Base-by-base conservation (phyloP, 2,329 filamentous ascomycete genomes). In the Aspergillus novofumigatus region DNA sequence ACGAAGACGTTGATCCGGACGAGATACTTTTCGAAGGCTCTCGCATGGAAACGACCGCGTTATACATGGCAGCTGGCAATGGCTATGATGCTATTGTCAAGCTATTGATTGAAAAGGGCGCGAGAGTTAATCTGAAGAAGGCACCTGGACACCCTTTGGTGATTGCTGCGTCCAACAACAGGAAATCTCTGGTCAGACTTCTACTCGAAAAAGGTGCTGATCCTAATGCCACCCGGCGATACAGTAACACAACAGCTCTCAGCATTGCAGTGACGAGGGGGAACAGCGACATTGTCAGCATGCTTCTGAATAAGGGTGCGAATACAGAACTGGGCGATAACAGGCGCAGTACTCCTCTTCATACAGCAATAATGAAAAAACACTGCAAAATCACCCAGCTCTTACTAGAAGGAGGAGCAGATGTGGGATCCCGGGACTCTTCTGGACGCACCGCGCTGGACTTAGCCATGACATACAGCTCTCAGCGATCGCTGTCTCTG, bases 241-340 rank as follows among this genome's bases (percentile, higher is more conserved):
- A 17, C 14, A 14, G 7, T 38, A 38, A n/a, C 8, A 5, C 0
- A 3, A 17, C 32, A 2, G 14, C 32, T 0, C 32, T 38, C 3
- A 0, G 2, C 32, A 38, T 38, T 38, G 32, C 32, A 38, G 32
- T 7, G 32, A 38, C 3, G 32, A 17, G 1, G 14, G 14, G 32
- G 3, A 1, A 1, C 0, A 35, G 2, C 0, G 32, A 38, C 0
- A 38, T 38, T 8, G 4, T 38, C 14, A 3, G 1, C 1, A 38
- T 38, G 32, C 32, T 38, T 7, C 32, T 38, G 5, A 3, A 38
- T 4, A 38, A 17, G 14, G 32, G 32, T 38, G 32, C 32, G 14
- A 2, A 3, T 17, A 38, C 32, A 38, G 14, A 38, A 3, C 14
- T 38, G 14, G 14, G 5, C 4, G 29, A 5, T 14, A 2, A 4